Percentiles rank a stretch among this genome's conserved stretches.
phyloP scores from a whole-genome alignment of 331 rosid species.

The Spiraea crenata region DNA sequence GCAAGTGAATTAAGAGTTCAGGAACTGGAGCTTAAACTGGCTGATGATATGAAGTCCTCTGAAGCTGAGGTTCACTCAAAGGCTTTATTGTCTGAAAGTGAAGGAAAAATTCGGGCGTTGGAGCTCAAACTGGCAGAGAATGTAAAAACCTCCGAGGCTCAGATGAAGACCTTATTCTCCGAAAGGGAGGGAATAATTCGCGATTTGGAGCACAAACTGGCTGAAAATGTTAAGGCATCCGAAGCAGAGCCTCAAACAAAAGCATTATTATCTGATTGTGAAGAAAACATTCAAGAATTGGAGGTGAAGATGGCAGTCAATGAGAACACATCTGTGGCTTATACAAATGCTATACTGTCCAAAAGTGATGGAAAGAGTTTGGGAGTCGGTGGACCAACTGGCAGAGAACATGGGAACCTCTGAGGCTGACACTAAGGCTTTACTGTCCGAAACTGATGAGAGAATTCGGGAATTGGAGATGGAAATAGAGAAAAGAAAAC shows the following conservation, averaged over 20 bases:
- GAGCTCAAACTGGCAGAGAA: conserved; percentile 35
- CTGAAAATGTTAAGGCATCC: neutral
- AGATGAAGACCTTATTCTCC: conserved; percentile 18
- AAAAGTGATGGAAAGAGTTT: conserved; percentile 31
- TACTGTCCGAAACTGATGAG: conserved; percentile 13
- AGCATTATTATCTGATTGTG: neutral
- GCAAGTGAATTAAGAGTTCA: neutral
- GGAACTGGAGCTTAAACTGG: conserved; percentile 10
- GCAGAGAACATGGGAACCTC: conserved; percentile 12
- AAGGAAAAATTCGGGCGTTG: conserved; percentile 14
- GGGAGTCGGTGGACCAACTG: conserved; percentile 22
- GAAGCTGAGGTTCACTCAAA: conserved; percentile 10
- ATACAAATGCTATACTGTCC: conserved; percentile 2
- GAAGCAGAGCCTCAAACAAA: neutral
- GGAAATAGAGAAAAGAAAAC: conserved; percentile 41
- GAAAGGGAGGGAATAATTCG: conserved; percentile 10
- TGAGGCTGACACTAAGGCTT: conserved; percentile 23
- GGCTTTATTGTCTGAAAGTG: conserved; percentile 14
- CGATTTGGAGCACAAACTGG: conserved; percentile 5
- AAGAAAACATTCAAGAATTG: conserved; percentile 3
- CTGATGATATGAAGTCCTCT: neutral
- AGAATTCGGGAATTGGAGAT: conserved; percentile 41
- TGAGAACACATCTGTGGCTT: neutral
- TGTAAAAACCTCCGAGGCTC: conserved; percentile 30
- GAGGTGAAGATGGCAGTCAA: conserved; percentile 7